A percentile compares a stretch with the other conserved stretches of the same genome.
Conservation (phyloP, 1,284 basidiomycete genomes). For the Cryptococcus sp. region DNA sequence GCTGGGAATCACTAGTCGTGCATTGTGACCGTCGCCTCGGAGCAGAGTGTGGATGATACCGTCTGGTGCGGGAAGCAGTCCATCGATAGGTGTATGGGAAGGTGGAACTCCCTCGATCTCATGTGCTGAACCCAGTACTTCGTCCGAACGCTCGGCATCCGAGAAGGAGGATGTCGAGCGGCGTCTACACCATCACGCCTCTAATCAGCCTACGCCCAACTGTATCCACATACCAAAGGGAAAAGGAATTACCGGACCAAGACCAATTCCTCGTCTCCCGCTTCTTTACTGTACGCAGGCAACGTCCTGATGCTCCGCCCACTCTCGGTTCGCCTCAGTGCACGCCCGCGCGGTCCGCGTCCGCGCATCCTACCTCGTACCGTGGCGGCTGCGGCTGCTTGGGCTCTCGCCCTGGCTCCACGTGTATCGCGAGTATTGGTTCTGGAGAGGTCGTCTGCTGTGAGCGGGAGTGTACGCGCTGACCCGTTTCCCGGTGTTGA, state of each 20-base stretch:
- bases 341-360: conserved; percentile 14
- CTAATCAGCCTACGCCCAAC: not conserved
- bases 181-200: not conserved
- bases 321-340: conserved; percentile 37
- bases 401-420: too few species aligned
- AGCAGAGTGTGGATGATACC: too few species aligned
- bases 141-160: conserved; percentile 3
- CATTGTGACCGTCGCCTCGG: too few species aligned
- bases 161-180: conserved; percentile 8
- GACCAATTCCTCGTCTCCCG: conserved; percentile 44
- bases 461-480: not conserved
- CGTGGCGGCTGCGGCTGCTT: not conserved
- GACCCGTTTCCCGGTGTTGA: too few species aligned
- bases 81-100: too few species aligned
- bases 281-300: conserved; percentile 43
- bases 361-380: conserved; percentile 4
- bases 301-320: conserved; percentile 41
- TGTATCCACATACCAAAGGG: too few species aligned
- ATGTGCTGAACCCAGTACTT: too few species aligned
- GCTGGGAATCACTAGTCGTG: too few species aligned
- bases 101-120: too few species aligned
- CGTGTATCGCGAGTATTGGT: too few species aligned
- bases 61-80: too few species aligned
- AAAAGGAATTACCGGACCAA: conserved; percentile 36
- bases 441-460: not conserved